A percentile compares a stretch with the other conserved stretches of the same genome.
These are phyloP conservation scores for Phaeotremella skinneri DNA, from an alignment of 768 basidiomycete genomes.

Conservation along the genomic window DNA sequence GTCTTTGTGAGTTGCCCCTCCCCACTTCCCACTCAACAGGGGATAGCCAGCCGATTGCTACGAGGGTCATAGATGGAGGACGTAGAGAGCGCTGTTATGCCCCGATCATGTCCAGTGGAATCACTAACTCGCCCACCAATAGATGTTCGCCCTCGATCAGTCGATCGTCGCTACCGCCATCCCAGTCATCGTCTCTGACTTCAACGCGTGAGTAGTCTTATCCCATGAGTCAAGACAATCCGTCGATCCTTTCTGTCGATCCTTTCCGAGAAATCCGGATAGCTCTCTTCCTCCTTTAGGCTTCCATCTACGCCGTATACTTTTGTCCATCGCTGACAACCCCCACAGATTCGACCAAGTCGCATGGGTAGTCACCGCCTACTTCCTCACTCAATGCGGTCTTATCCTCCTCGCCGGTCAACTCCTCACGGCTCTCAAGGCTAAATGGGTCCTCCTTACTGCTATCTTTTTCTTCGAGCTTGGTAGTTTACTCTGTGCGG, in stretches of 20 bases:
- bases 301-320: too few species aligned
- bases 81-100: too few species aligned
- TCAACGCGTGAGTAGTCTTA: slow-evolving; percentile 23
- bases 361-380: slow-evolving; percentile 42
- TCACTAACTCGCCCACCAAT: neutral
- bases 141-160: slow-evolving; percentile 38
- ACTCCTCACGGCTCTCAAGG: slow-evolving; percentile 44
- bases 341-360: slow-evolving; percentile 39
- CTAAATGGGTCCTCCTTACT: slow-evolving; percentile 48
- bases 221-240: too few species aligned
- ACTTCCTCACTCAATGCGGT: slow-evolving; percentile 45
- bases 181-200: slow-evolving; percentile 37
- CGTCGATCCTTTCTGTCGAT: too few species aligned
- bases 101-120: too few species aligned
- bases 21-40: too few species aligned
- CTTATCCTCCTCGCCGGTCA: slow-evolving; percentile 49
- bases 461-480: slow-evolving; percentile 52
- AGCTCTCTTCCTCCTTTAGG: too few species aligned
- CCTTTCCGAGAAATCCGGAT: too few species aligned
- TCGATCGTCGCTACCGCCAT: slow-evolving; percentile 46
- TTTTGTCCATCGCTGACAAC: too few species aligned
- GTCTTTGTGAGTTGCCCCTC: slow-evolving; percentile 28
- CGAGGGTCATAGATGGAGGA: neutral
- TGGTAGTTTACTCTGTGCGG: slow-evolving; percentile 49
- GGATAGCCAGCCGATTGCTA: neutral